These are phyloP conservation scores for Fusarium zealandicum DNA, from an alignment of 2,329 filamentous ascomycete species.

Conservation along the genomic window DNA sequence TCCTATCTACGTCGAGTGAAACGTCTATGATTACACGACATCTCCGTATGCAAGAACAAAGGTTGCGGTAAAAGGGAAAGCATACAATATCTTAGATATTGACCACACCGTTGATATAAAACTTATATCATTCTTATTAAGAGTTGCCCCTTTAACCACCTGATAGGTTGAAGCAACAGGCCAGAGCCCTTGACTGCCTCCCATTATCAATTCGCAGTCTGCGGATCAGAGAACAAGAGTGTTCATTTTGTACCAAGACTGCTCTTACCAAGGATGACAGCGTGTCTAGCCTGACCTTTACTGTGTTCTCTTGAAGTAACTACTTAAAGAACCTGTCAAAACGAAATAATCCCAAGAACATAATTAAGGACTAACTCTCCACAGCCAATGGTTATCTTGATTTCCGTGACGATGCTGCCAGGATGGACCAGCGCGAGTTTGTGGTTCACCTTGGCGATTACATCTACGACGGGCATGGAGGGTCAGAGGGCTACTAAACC, in stretches of 20 bases:
- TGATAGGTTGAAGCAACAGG: constrained; percentile 68
- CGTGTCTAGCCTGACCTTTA: constrained; percentile 65
- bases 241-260: constrained; percentile 73
- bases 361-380: not conserved
- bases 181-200: constrained; percentile 70
- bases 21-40: constrained; percentile 55
- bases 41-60: constrained; percentile 40
- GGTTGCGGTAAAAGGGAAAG: constrained; percentile 63
- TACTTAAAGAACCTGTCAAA: constrained; percentile 49
- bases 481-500: constrained; percentile 41
- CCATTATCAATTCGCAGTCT: constrained; percentile 74
- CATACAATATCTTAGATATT: constrained; percentile 75
- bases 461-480: constrained; percentile 61
- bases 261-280: constrained; percentile 64
- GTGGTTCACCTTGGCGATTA: constrained; percentile 67
- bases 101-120: constrained; percentile 76
- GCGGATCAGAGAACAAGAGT: constrained; percentile 66
- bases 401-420: constrained; percentile 63
- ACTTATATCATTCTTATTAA: fast-evolving
- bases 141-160: not conserved
- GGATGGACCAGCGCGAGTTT: constrained; percentile 67
- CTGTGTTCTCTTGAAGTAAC: constrained; percentile 76
- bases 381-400: constrained; percentile 61
- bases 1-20: constrained; percentile 73
- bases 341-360: too few species aligned